Percentiles rank a stretch among this genome's conserved stretches.
Evolutionary conservation across 345 rosid genomes (phyloP).

Genomic region (Cardiospermum halicacabum): DNA sequence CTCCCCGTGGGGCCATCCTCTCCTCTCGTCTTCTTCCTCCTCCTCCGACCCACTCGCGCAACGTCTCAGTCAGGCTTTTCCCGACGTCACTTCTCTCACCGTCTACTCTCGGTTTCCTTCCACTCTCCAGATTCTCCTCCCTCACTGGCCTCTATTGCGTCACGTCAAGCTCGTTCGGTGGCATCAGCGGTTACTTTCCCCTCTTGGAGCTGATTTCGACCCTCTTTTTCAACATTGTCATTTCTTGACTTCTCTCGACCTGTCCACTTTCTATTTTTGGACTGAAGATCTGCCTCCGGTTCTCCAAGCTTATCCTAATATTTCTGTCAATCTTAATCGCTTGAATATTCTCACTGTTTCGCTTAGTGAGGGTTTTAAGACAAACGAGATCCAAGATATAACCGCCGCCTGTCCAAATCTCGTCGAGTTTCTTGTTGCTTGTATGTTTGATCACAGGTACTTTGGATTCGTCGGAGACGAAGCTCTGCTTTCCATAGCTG

Average conservation of each 20-base stretch:
- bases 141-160: constrained; percentile 58
- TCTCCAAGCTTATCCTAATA: constrained; percentile 41
- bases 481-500: constrained; percentile 53
- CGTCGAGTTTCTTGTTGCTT: constrained; percentile 49
- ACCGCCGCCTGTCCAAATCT: constrained; percentile 62
- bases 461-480: constrained; percentile 70
- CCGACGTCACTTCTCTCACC: constrained; percentile 36
- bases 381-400: constrained; percentile 55
- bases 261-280: constrained; percentile 83
- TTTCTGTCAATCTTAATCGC: constrained; percentile 36
- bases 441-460: constrained; percentile 75
- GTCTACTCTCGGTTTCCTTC: constrained; percentile 57
- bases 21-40: constrained; percentile 31
- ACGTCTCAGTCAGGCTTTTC: constrained; percentile 55
- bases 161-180: constrained; percentile 73
- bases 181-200: constrained; percentile 60
- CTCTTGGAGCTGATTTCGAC: constrained; percentile 50
- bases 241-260: constrained; percentile 43
- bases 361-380: constrained; percentile 67
- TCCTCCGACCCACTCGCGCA: constrained; percentile 47
- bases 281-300: constrained; percentile 86
- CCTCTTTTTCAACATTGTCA: constrained; percentile 50
- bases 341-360: constrained; percentile 69
- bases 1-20: constrained; percentile 80
- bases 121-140: constrained; percentile 48